Percentiles rank a stretch among this genome's conserved stretches.
Conservation (phyloP, 768 basidiomycete genomes). For the Hemileccinum rubropunctum region DNA sequence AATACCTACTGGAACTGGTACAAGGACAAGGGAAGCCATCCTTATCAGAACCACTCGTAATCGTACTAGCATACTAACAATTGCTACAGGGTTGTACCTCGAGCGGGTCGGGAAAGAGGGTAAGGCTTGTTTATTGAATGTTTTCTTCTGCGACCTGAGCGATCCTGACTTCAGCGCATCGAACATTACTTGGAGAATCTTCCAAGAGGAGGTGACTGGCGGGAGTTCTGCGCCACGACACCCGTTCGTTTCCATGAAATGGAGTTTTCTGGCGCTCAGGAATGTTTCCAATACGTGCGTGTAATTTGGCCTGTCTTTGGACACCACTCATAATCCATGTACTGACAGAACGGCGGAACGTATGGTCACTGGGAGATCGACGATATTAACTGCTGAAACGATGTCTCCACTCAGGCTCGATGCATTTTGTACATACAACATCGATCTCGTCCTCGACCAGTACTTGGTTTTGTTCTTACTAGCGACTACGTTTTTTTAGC, state of each 20-base stretch:
- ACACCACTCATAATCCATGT: neutral
- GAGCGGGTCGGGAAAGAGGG: slow-evolving; percentile 24
- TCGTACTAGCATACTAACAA: neutral
- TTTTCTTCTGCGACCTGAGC: neutral
- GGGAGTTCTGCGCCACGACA: slow-evolving; percentile 34
- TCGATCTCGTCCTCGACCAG: too few relatives aligned
- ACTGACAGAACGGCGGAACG: slow-evolving; percentile 8
- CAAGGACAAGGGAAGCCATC: slow-evolving; percentile 27
- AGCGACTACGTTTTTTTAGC: neutral
- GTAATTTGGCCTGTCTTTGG: neutral
- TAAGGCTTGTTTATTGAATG: neutral
- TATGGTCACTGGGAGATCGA: slow-evolving; percentile 26
- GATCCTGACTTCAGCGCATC: slow-evolving; percentile 22
- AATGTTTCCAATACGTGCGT: slow-evolving; percentile 19
- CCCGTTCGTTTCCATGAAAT: slow-evolving; percentile 24
- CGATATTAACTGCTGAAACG: slow-evolving; percentile 8
- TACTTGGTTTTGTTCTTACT: neutral
- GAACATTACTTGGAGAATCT: slow-evolving; percentile 30
- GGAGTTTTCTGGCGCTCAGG: slow-evolving; percentile 27
- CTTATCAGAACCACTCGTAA: too few relatives aligned
- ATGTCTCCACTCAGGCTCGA: too few relatives aligned
- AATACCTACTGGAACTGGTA: slow-evolving; percentile 22
- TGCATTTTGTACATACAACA: too few relatives aligned
- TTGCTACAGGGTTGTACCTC: slow-evolving; percentile 25
- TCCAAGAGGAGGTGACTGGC: slow-evolving; percentile 27